Evolutionary conservation across 257 asterid genomes (phyloP), one percentile per base, ranked within the genome.

Genomic region (Hygrophila difformis): DNA sequence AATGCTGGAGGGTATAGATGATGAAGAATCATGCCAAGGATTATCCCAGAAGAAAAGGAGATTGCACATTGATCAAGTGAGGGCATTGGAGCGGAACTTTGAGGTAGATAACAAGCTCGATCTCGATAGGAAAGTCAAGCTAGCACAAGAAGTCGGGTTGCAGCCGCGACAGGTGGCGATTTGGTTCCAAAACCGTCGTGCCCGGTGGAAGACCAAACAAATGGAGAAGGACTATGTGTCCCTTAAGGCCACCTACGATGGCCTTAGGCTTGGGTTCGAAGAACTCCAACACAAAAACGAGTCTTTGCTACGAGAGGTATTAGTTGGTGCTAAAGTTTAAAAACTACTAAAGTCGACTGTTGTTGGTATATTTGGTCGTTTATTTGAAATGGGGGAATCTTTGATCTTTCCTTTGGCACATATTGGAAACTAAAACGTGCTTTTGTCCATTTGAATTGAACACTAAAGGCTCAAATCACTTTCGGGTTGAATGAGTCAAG

Each of bases 141-240:
- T 79, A 29, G 91, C 91, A 12, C 79, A 70, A 49, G 85, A 79
- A 39, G 75, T 79, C 21, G 85, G 91, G 0, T 33, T 79, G 51
- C 85, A 79, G 63, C 91, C 91, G 10, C 44, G 91, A 46, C 91
- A 79, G 61, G 91, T 79, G 11, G 91, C 91, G 31, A 73, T 79
- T 63, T 79, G 91, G 91, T 79, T 79, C 63, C 91, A 79, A 44
- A 79, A 79, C 50, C 77, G 88, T 38, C 78, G 88, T 0, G 88
- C 91, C 1, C 63, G 91, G 26, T 79, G 79, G 76, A 79, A 79
- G 19, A 78, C 88, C 17, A 78, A 78, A 72, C 82, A 76, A 24
- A 45, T 79, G 56, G 91, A 79, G 50, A 73, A 80, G 18, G 91
- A 78, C 22, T 78, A 75, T 10, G 66, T 73, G 9, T 49, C 72